Base-by-base conservation (phyloP, 1,284 basidiomycete species). In the Trichosporon sp. region DNA sequence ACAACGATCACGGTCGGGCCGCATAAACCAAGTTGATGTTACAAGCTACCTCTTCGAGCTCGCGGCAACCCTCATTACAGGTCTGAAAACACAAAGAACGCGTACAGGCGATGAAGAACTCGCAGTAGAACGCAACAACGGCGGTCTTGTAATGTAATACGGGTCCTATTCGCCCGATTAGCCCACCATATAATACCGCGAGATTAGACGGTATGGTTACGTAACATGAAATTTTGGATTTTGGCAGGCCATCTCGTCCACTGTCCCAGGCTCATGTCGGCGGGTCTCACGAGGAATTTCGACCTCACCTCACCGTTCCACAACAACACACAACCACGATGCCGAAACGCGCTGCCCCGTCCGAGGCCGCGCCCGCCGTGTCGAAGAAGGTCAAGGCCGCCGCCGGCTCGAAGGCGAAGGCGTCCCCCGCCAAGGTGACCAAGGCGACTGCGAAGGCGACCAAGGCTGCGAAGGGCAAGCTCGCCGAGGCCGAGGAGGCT, bases 341-440 rank as follows among this genome's bases (percentile, higher is more conserved):
- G 74, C 70, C 75, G 42, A 77, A 77, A 69, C 75, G 74, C 18
- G 65, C 75, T 29, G 75, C 75, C 31, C 70, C 73, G 53, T 56
- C 70, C 18, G 65, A 74, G 11, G 53, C 73, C 23, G 32, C 73
- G 18, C 60, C 69, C 23, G 64, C 69, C n/a, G 67, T 51, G 21
- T 65, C 72, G 35, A 75, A 75, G 68, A 76, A 76, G 67, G 62
- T 68, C 65, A 73, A 73, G 65, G 38, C 73, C 29, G 70, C 68
- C 21, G 47, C 62, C 27, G 62, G 25, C 13, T 3, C 51, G 2
- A 44, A 42, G 35, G 58, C 58, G n/a, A 58, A 56, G 51, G 65
- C 51, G 38, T 23, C 47, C 1, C 34, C 58, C 38, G 56, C 38
- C 65, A 35, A 53, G 64, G 29, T 4, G 18, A 53, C 42, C 42